Conservation (phyloP, 208 protist species). For the Vickermania ingenoplastis region DNA sequence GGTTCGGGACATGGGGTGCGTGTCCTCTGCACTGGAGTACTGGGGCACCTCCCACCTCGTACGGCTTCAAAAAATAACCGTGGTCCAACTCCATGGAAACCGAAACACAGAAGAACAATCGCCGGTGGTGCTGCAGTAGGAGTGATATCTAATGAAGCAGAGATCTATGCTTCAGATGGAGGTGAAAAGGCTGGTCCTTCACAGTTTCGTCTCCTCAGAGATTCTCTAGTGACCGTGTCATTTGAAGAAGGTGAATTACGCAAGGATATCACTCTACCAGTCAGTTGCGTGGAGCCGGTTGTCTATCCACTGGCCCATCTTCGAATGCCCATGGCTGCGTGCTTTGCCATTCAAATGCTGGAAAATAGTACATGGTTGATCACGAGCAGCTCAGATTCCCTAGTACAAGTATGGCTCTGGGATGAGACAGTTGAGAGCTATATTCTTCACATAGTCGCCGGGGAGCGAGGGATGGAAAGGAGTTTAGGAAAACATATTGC, state of each 20-base stretch:
- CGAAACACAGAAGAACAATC: conserved; percentile 45
- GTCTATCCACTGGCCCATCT: conserved; percentile 40
- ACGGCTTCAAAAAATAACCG: neutral
- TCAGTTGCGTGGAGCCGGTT: conserved; percentile 56
- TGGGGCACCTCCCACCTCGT: neutral
- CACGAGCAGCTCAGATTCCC: conserved; percentile 49
- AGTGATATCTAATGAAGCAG: conserved; percentile 46
- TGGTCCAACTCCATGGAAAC: conserved; percentile 34
- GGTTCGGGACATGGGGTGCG: conserved; percentile 17
- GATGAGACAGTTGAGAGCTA: conserved; percentile 1
- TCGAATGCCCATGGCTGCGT: conserved; percentile 24
- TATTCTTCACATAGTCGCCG: conserved; percentile 6
- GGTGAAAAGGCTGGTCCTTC: neutral
- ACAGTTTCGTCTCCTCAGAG: conserved; percentile 16
- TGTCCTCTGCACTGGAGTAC: conserved; percentile 18
- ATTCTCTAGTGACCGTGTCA: conserved; percentile 24
- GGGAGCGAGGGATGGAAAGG: conserved; percentile 7
- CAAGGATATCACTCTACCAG: conserved; percentile 52
- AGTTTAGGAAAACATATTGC: conserved; percentile 41
- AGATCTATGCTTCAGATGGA: neutral
- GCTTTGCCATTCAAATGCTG: conserved; percentile 49
- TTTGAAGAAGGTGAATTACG: conserved; percentile 47
- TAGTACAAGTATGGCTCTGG: conserved; percentile 21
- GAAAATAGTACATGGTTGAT: conserved; percentile 23
- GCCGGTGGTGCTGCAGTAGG: conserved; percentile 38